Conservation (phyloP, 1,284 basidiomycete species). For the Amylostereum chailletii region DNA sequence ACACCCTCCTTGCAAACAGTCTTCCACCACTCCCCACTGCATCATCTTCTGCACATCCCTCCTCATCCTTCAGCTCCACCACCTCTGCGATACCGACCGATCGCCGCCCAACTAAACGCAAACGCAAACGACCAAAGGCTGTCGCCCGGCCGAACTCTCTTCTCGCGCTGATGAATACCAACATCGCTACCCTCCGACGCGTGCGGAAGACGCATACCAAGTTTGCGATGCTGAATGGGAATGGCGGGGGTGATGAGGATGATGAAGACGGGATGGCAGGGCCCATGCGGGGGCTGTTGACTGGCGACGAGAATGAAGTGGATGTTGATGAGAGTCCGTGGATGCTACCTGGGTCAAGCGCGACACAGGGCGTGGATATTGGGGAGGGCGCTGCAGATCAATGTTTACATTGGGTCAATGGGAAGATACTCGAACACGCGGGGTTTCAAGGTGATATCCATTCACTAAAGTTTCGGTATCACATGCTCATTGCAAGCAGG, state of each 20-base stretch:
- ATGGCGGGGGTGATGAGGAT: constrained; percentile 6
- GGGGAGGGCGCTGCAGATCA: constrained; percentile 45
- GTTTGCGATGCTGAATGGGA: constrained; percentile 47
- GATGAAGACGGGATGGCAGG: constrained; percentile 18
- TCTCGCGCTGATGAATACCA: constrained; percentile 60
- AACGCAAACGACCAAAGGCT: constrained; percentile 21
- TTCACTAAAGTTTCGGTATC: no score
- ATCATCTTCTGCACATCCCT: constrained; percentile 14
- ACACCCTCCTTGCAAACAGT: constrained; percentile 56
- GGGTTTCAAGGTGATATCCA: constrained; percentile 73
- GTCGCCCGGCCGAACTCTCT: constrained; percentile 33
- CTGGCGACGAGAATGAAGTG: constrained; percentile 33
- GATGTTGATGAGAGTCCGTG: constrained; percentile 44
- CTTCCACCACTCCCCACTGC: constrained; percentile 33
- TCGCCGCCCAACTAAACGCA: constrained; percentile 16
- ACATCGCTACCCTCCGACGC: constrained; percentile 63
- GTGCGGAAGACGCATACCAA: constrained; percentile 63
- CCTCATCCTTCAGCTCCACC: constrained; percentile 19
- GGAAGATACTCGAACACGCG: constrained; percentile 74
- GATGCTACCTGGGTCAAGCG: constrained; percentile 22
- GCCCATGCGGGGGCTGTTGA: constrained; percentile 22
- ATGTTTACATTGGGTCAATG: constrained; percentile 63
- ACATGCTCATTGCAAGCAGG: constrained; percentile 27
- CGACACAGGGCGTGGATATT: constrained; percentile 26
- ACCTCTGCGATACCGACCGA: constrained; percentile 18